phyloP scores from a whole-genome alignment of 371 early-diverging fungal genomes.

The Apophysomyces variabilis region DNA sequence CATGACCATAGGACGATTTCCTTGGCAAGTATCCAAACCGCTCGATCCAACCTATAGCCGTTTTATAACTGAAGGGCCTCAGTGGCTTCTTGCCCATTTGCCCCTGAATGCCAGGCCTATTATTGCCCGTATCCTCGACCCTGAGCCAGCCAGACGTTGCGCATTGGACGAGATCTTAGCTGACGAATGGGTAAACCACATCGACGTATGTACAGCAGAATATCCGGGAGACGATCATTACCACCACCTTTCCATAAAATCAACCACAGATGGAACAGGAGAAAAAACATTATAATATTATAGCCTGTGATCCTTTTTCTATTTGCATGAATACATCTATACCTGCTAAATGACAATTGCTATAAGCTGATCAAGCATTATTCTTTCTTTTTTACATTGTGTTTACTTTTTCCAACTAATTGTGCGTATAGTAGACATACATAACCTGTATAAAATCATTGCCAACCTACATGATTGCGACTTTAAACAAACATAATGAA shows the following conservation, averaged over 20 bases:
- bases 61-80: conserved; percentile 20
- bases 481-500: too few species aligned
- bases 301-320: too few species aligned
- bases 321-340: too few species aligned
- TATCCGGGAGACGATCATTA: conserved; percentile 35
- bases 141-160: conserved; percentile 52
- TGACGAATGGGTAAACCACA: conserved; percentile 57
- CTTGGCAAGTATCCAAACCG: conserved; percentile 51
- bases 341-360: too few species aligned
- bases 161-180: conserved; percentile 47
- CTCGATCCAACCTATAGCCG: neutral
- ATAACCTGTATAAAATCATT: too few species aligned
- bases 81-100: conserved; percentile 32
- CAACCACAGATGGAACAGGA: conserved; percentile 19
- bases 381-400: too few species aligned
- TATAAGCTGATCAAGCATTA: too few species aligned
- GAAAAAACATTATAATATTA: too few species aligned
- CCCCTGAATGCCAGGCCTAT: conserved; percentile 36
- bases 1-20: conserved; percentile 69
- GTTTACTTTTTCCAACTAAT: too few species aligned
- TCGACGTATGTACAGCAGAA: conserved; percentile 52
- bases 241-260: conserved; percentile 43
- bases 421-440: too few species aligned
- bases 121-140: conserved; percentile 50
- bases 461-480: too few species aligned